Percentiles rank a stretch among this genome's conserved stretches.
These are phyloP conservation scores for Mortierella alpina DNA, from an alignment of 192 early-diverging fungal species.

Conservation along the genomic window DNA sequence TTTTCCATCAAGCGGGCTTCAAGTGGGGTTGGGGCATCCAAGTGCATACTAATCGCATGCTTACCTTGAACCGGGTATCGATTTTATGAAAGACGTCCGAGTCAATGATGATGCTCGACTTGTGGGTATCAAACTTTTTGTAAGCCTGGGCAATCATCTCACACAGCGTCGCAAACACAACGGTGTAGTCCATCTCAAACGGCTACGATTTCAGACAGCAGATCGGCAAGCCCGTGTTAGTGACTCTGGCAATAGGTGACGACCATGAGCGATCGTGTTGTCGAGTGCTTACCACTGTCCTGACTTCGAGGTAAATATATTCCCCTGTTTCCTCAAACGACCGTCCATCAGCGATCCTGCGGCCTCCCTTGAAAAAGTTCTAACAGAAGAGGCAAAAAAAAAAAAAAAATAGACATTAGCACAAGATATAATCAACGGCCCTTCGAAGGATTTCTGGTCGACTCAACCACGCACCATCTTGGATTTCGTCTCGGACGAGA, in stretches of 20 bases:
- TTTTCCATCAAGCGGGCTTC: background rate
- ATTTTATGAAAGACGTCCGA: constrained; percentile 26
- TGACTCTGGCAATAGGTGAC: background rate
- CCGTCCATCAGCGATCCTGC: background rate
- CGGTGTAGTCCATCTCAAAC: constrained; percentile 39
- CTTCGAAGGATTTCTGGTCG: background rate
- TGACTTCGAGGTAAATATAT: constrained; percentile 19
- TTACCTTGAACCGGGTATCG: constrained; percentile 37
- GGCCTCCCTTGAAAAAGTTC: constrained; percentile 13
- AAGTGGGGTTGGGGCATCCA: too few species aligned
- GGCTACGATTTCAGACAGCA: constrained; percentile 9
- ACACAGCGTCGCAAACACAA: constrained; percentile 29
- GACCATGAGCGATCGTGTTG: background rate
- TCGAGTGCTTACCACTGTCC: constrained; percentile 2
- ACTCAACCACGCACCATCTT: constrained; percentile 18
- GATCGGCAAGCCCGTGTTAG: background rate
- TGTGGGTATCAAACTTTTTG: constrained; percentile 31
- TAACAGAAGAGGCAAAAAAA: constrained; percentile 1
- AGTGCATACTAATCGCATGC: background rate
- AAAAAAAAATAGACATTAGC: background rate
- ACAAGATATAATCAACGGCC: background rate
- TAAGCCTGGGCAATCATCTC: constrained; percentile 30
- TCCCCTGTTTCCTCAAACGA: constrained; percentile 17
- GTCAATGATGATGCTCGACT: constrained; percentile 1
- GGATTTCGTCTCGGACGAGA: constrained; percentile 15